Evolutionary conservation across 208 protist species (phyloP).

Genomic region (Wallacemonas collosoma): DNA sequence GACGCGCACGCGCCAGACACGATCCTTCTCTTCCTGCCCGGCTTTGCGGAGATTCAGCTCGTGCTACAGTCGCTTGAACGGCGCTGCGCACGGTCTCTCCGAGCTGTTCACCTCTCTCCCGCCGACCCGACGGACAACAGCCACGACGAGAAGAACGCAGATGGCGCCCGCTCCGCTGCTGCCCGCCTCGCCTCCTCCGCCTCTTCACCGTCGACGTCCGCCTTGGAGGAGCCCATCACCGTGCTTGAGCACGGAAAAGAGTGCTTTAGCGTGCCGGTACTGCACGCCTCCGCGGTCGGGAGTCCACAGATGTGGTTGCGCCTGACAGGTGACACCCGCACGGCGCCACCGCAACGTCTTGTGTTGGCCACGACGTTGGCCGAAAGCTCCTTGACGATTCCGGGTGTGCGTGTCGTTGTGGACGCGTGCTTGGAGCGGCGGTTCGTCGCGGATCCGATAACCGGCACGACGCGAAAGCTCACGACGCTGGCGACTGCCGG

Average conservation of each 20-base stretch:
- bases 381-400: conserved; percentile 82
- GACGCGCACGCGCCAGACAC: conserved; percentile 34
- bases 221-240: conserved; percentile 16
- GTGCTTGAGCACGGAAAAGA: conserved; percentile 55
- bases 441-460: conserved; percentile 48
- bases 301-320: conserved; percentile 54
- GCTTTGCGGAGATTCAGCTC: conserved; percentile 68
- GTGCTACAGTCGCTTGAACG: conserved; percentile 58
- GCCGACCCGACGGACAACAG: background rate
- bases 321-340: conserved; percentile 29
- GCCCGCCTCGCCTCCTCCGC: background rate
- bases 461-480: conserved; percentile 47
- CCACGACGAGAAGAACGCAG: too few relatives aligned
- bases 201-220: background rate
- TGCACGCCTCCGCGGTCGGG: conserved; percentile 64
- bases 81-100: conserved; percentile 25
- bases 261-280: conserved; percentile 56
- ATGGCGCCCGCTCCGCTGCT: too few relatives aligned
- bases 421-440: conserved; percentile 64
- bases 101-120: background rate
- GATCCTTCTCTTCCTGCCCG: conserved; percentile 75
- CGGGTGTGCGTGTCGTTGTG: conserved; percentile 65
- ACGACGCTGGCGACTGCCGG: conserved; percentile 45
- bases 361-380: conserved; percentile 76
- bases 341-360: conserved; percentile 43